These are phyloP conservation scores for Aspergillus bertholletiae DNA, from an alignment of 495 filamentous ascomycete genomes.

Conservation along the genomic window DNA sequence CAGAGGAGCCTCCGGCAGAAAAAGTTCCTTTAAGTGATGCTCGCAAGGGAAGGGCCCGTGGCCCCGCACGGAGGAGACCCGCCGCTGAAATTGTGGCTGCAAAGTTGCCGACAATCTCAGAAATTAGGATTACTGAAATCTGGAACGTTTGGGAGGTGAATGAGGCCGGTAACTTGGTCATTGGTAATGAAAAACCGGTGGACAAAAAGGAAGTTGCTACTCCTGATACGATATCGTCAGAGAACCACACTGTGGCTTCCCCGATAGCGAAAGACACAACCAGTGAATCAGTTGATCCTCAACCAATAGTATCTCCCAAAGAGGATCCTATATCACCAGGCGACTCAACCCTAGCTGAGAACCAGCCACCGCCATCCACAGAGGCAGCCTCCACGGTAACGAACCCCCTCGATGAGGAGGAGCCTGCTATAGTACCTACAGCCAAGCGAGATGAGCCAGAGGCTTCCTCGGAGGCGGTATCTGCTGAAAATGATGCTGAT, in stretches of 20 bases:
- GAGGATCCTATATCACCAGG: not conserved
- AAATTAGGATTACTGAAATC: constrained; percentile 44
- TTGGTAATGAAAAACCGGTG: constrained; percentile 25
- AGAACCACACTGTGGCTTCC: constrained; percentile 25
- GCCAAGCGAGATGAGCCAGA: constrained; percentile 9
- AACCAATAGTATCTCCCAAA: not conserved
- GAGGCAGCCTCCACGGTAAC: constrained; percentile 6
- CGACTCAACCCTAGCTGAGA: not conserved
- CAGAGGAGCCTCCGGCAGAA: constrained; percentile 54
- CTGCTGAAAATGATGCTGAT: not conserved
- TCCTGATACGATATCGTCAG: constrained; percentile 23
- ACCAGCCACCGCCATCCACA: not conserved
- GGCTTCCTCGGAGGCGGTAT: not conserved
- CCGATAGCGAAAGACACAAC: constrained; percentile 53
- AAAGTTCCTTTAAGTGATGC: constrained; percentile 80
- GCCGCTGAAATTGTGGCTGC: constrained; percentile 31
- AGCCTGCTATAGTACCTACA: constrained; percentile 2
- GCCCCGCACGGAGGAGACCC: constrained; percentile 79
- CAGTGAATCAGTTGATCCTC: constrained; percentile 48
- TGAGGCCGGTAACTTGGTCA: constrained; percentile 42
- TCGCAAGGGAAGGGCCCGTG: constrained; percentile 83
- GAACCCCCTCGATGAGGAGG: constrained; percentile 1
- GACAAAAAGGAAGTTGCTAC: constrained; percentile 23
- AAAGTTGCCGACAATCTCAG: constrained; percentile 36
- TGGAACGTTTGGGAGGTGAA: constrained; percentile 51